phyloP scores from a whole-genome alignment of 2,329 filamentous ascomycete genomes.

The Aspergillus fischeri region DNA sequence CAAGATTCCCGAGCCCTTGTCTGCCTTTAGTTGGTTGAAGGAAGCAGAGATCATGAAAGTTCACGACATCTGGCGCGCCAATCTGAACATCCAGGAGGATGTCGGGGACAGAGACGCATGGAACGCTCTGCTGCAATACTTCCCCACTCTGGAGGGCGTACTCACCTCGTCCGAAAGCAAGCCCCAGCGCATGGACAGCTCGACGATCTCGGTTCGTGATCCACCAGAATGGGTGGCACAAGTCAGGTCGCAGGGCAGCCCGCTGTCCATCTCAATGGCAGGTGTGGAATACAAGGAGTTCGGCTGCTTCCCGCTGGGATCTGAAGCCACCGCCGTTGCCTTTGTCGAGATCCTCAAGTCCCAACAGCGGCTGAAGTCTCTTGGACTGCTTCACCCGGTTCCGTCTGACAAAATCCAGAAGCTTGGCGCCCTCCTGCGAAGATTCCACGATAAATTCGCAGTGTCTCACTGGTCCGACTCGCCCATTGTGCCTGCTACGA shows the following conservation, averaged over 20 bases:
- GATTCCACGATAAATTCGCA: conserved; percentile 27
- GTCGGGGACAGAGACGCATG: conserved; percentile 19
- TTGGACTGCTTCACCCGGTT: conserved; percentile 41
- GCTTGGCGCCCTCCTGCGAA: conserved; percentile 28
- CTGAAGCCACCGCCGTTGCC: conserved; percentile 36
- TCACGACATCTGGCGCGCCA: conserved; percentile 41
- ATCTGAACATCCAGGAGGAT: conserved; percentile 20
- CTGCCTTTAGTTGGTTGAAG: conserved; percentile 47
- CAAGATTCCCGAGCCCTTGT: conserved; percentile 37
- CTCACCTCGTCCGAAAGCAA: conserved; percentile 23
- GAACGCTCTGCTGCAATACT: conserved; percentile 22
- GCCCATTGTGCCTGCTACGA: conserved; percentile 19
- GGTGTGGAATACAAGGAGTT: conserved; percentile 38
- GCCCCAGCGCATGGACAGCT: conserved; percentile 3
- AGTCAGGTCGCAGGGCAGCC: conserved; percentile 29
- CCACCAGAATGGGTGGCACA: conserved; percentile 32
- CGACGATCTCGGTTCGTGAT: conserved; percentile 18
- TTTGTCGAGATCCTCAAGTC: conserved; percentile 45
- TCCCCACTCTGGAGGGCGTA: conserved; percentile 24
- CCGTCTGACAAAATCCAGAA: conserved; percentile 30
- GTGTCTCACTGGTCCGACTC: conserved; percentile 15
- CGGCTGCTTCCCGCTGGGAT: conserved; percentile 47
- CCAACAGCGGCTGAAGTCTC: conserved; percentile 40
- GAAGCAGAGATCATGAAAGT: conserved; percentile 41
- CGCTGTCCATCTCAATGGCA: conserved; percentile 35